Conservation (phyloP, 2,329 filamentous ascomycete species). For the Pseudophaeomoniella oleicola region DNA sequence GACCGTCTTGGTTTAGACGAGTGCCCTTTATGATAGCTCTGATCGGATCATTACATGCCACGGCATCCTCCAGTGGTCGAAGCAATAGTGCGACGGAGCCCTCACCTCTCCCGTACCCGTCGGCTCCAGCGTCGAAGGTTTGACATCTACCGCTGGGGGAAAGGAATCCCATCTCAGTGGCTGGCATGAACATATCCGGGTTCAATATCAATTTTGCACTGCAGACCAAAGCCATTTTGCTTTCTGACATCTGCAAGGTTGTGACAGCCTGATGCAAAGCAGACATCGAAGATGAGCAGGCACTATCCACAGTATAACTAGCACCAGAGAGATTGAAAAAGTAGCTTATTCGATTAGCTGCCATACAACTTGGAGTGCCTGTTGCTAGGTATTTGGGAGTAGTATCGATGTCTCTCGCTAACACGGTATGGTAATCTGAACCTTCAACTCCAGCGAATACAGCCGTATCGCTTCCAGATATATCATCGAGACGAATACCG, state of each 20-base stretch:
- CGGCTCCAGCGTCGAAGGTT: not conserved
- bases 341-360: slow-evolving; percentile 13
- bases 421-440: slow-evolving; percentile 9
- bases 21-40: not conserved
- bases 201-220: not conserved
- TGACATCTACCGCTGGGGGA: not conserved
- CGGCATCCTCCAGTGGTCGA: not conserved
- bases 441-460: slow-evolving; percentile 1
- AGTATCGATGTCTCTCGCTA: slow-evolving; percentile 15
- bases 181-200: not conserved
- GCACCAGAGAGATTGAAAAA: slow-evolving; percentile 14
- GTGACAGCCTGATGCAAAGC: slow-evolving; percentile 17
- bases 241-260: slow-evolving; percentile 3
- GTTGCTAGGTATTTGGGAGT: slow-evolving; percentile 8
- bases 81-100: not conserved
- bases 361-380: slow-evolving; percentile 7
- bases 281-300: slow-evolving; percentile 13
- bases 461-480: slow-evolving; percentile 2
- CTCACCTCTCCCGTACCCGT: slow-evolving; percentile 1
- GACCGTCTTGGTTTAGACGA: slow-evolving; percentile 1
- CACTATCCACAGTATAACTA: slow-evolving; percentile 13
- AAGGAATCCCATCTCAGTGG: not conserved
- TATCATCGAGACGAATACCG: not conserved
- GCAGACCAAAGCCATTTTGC: slow-evolving; percentile 8
- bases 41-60: not conserved